Evolutionary conservation across 2,329 filamentous ascomycete genomes (phyloP), one percentile per base, ranked within the genome.

Genomic region (Fusarium annulatum): DNA sequence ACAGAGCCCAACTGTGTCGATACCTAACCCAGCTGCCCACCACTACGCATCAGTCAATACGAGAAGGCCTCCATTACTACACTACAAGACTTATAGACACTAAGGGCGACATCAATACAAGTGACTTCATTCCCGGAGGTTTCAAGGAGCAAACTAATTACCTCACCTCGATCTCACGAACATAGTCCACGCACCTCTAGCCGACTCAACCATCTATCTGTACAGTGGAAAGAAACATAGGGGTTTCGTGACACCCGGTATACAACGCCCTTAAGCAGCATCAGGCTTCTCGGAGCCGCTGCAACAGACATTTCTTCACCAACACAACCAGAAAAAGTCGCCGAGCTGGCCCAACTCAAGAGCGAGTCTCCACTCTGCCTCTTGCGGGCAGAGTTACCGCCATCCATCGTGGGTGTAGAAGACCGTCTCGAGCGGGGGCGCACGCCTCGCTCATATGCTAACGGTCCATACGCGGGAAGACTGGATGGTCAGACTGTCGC

Each of bases 401-500:
- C 78, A 49, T 81, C 80, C 75, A 76, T 77, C 76, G 76, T 72
- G 71, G 73, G 76, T 62, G 56, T 72, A 68, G 76, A 77, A 71
- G 74, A 75, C 74, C 73, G 74, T 61, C 73, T 80, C 69, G 77
- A 78, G 60, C 71, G 78, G 61, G 73, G 76, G 62, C 76, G 77
- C 64, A 79, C 76, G 72, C 63, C 78, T 58, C 75, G 78, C 58
- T 76, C 78, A 59, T 75, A 79, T 77, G 75, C 72, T 61, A 75
- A 77, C 78, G 71, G 75, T 66, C 71, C 76, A 63, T 67, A 76
- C 69, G 67, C 68, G 71, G 73, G 72, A 69, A 76, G 69, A 73
- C 74, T 75, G 65, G 76, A 75, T 66, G 69, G 69, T 61, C 64
- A 73, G 80, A 88, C 88, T 89, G 90, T 87, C 90, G 95, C 88